Base-by-base conservation (phyloP, 805 yeast genomes). In the Pichia gijzeniarum region DNA sequence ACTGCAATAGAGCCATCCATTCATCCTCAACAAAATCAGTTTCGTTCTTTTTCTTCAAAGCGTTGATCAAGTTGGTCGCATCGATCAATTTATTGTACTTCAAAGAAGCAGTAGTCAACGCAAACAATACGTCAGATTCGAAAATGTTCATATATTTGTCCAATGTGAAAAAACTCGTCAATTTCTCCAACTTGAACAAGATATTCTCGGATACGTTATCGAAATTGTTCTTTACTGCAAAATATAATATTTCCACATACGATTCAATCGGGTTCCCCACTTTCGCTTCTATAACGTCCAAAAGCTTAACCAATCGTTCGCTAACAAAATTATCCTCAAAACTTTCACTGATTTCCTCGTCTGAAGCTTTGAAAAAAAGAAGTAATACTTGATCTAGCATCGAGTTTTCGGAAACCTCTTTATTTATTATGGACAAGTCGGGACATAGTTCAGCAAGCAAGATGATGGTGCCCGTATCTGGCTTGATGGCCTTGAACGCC, bases 231-330 rank as follows among this genome's bases (percentile, higher is more conserved):
- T 54, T 58, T 3, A 56, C 48, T 8, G 65, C 51, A 47, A 61
- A 64, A 41, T 63, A 56, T 4, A 63, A 49, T 17, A 63, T 41
- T 38, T 62, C 62, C 35, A 62, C 54, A 40, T 60, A 58, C 32
- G 55, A 57, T 4, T 50, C 50, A 34, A 61, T 19, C 2, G 64
- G 62, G 3, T 41, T 28, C 1, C 31, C 16, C 4, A 50, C 18
- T 28, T 58, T 57, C 6, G 27, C 3, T 32, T 57, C 58, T 17
- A 60, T 38, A 7, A 49, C 44, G 25, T 48, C 48, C 5, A 59
- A 16, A 10, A 63, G 32, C 19, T 43, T 33, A 14, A 53, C 38
- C 21, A 61, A 41, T 19, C 53, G 50, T 8, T 41, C 38, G 19
- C 49, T 49, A 13, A 63, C 62, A 19, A 56, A 49, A 37, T 59